phyloP scores from a whole-genome alignment of 2,329 filamentous ascomycete genomes.

The Talaromyces sp. region DNA sequence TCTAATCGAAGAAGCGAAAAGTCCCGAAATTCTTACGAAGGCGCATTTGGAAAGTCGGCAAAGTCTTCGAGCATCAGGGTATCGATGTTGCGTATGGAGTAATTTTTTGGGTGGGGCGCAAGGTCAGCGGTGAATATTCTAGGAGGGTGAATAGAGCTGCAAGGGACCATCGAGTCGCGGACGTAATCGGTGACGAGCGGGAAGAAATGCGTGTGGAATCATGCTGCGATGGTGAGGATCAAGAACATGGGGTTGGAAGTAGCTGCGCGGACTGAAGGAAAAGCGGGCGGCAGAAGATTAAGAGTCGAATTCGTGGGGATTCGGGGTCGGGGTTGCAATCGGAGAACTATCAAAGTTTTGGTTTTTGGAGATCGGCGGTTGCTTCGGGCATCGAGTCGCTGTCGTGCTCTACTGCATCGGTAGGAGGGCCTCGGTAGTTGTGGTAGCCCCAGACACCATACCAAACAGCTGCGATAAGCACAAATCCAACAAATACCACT shows the following conservation, averaged over 20 bases:
- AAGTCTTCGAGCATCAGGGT: not conserved
- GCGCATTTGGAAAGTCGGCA: conserved; percentile 1
- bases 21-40: conserved; percentile 1
- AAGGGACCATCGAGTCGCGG: not conserved
- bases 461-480: conserved; percentile 64
- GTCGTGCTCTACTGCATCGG: conserved; percentile 28
- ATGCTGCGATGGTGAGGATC: conserved; percentile 1
- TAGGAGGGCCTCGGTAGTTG: conserved; percentile 48
- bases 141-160: not conserved
- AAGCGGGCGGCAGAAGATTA: not conserved
- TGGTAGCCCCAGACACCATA: conserved; percentile 71
- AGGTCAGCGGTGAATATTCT: not conserved
- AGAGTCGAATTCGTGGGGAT: not conserved
- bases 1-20: not conserved
- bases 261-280: not conserved
- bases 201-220: not conserved
- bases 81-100: conserved; percentile 3
- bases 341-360: conserved; percentile 21
- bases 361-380: conserved; percentile 12
- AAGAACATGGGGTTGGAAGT: not conserved
- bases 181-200: not conserved
- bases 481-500: conserved; percentile 71
- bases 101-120: not conserved
- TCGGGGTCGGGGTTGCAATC: conserved; percentile 8
- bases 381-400: conserved; percentile 12